Percentiles rank a stretch among this genome's conserved stretches.
Evolutionary conservation across 129 eudicot genomes (phyloP).

Genomic region (Saposhnikovia divaricata): DNA sequence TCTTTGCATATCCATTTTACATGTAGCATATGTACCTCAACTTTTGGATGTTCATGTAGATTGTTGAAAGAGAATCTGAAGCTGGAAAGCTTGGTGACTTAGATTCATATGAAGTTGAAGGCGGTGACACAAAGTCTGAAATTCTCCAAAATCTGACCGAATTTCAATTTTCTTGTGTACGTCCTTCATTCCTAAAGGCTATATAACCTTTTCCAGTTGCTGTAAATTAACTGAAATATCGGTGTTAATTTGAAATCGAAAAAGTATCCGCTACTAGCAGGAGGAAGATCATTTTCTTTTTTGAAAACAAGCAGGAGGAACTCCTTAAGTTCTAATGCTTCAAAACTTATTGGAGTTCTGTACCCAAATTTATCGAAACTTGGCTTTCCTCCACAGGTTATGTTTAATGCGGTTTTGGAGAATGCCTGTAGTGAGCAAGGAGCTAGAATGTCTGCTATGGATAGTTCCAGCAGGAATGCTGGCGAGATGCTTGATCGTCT

Average conservation of each 20-base stretch:
- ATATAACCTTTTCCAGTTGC: background rate
- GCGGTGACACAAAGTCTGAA: constrained; percentile 91
- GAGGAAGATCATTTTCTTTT: no score
- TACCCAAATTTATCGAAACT: background rate
- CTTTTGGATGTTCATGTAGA: constrained; percentile 25
- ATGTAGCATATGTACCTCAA: background rate
- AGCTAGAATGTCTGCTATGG: constrained; percentile 99
- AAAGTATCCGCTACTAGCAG: background rate
- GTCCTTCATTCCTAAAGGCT: constrained; percentile 8
- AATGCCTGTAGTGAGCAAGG: constrained; percentile 99
- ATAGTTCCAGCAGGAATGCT: constrained; percentile 97
- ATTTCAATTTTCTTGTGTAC: constrained; percentile 89
- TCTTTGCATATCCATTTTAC: background rate
- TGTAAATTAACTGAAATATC: no score
- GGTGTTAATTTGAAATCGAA: background rate
- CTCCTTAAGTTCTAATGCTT: background rate
- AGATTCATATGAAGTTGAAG: constrained; percentile 91
- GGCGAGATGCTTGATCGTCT: constrained; percentile 99
- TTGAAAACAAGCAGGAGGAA: background rate
- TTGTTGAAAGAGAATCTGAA: constrained; percentile 91
- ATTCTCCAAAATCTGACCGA: constrained; percentile 85
- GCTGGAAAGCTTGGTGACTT: constrained; percentile 81
- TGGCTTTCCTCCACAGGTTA: constrained; percentile 37
- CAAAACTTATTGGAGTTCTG: no score
- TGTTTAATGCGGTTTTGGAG: constrained; percentile 93